Evolutionary conservation across 768 basidiomycete species (phyloP).

Genomic region (Lactarius hengduanensis): DNA sequence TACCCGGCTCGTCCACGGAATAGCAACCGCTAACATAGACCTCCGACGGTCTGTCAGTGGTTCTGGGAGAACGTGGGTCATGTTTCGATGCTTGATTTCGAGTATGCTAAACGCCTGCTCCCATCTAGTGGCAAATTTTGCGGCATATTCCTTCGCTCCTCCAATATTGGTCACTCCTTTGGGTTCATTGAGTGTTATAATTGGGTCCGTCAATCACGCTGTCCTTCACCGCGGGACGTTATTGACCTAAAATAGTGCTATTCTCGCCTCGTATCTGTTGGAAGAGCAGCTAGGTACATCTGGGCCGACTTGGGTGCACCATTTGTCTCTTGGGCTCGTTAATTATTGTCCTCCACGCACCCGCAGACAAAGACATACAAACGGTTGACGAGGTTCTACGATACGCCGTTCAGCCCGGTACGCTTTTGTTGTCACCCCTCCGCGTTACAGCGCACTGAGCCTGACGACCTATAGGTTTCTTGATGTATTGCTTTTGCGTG

Average conservation of each 20-base stretch:
- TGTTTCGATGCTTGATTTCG: conserved; percentile 1
- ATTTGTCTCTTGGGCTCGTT: conserved; percentile 84
- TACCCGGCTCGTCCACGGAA: conserved; percentile 28
- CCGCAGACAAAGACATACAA: conserved; percentile 88
- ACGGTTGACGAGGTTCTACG: conserved; percentile 92
- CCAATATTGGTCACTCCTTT: conserved; percentile 97
- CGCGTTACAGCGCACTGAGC: neutral
- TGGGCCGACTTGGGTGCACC: conserved; percentile 85
- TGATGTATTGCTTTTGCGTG: conserved; percentile 87
- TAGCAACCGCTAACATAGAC: neutral
- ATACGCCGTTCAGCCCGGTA: conserved; percentile 93
- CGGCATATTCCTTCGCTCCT: conserved; percentile 96
- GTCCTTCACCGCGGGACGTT: conserved; percentile 11
- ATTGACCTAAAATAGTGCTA: conserved; percentile 53
- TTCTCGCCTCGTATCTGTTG: conserved; percentile 90
- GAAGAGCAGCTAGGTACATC: conserved; percentile 91
- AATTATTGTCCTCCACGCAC: conserved; percentile 95
- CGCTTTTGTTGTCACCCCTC: conserved; percentile 30
- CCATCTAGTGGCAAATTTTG: conserved; percentile 76
- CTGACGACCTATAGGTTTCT: conserved; percentile 60
- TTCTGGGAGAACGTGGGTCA: conserved; percentile 82
- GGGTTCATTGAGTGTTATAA: conserved; percentile 94
- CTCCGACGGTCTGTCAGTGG: conserved; percentile 51
- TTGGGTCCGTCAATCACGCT: conserved; percentile 62
- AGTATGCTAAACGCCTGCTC: neutral